Conservation (phyloP, 192 early-diverging fungal genomes). For the Coemansia biformis region DNA sequence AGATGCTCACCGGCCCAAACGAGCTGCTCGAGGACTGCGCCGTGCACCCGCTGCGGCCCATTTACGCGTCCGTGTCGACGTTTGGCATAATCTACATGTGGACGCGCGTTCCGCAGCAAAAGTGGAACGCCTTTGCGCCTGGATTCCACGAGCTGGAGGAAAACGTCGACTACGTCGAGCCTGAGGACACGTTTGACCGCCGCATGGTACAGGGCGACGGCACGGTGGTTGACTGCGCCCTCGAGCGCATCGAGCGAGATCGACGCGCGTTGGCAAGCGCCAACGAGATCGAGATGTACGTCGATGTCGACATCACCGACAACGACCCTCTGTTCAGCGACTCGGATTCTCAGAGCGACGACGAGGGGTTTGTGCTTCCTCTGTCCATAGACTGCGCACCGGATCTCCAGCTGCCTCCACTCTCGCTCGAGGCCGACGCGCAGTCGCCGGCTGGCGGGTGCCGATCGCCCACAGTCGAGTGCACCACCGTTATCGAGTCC, state of each 20-base stretch:
- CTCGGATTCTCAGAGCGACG: constrained; percentile 35
- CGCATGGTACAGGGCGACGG: constrained; percentile 11
- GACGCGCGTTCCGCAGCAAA: constrained; percentile 68
- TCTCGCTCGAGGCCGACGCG: background rate
- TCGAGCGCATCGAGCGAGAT: constrained; percentile 13
- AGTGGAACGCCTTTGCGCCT: constrained; percentile 92
- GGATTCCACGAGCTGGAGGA: constrained; percentile 91
- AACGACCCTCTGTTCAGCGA: constrained; percentile 49
- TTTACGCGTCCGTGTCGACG: constrained; percentile 74
- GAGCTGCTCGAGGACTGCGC: constrained; percentile 70
- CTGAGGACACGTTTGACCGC: constrained; percentile 89
- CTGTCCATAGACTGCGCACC: constrained; percentile 15
- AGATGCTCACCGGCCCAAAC: constrained; percentile 85
- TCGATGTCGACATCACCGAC: constrained; percentile 37
- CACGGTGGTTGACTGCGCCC: constrained; percentile 18
- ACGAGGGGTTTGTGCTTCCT: constrained; percentile 37
- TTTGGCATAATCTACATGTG: constrained; percentile 86
- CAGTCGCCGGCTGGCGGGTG: background rate
- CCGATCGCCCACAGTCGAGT: constrained; percentile 2
- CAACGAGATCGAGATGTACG: constrained; percentile 15
- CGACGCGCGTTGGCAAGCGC: background rate
- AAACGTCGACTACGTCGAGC: constrained; percentile 89
- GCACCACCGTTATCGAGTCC: constrained; percentile 12
- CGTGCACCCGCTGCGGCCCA: constrained; percentile 82
- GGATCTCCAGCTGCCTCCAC: constrained; percentile 1